Percentiles rank a stretch among this genome's conserved stretches.
phyloP scores from a whole-genome alignment of 2,329 filamentous ascomycete genomes.

The Aureobasidium subglaciale region DNA sequence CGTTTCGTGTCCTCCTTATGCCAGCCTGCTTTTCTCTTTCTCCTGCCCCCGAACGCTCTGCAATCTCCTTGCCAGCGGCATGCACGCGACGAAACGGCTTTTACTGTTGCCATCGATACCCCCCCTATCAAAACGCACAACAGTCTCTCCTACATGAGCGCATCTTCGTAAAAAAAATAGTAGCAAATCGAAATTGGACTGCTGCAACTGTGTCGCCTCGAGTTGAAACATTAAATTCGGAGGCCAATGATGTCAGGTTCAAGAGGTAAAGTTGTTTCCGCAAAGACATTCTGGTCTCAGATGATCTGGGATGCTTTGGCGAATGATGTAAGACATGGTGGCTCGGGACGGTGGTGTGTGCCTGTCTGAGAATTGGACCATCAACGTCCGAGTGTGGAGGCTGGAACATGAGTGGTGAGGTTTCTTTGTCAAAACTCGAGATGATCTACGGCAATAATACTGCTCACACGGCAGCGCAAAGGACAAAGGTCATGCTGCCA shows the following conservation, averaged over 20 bases:
- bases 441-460: too few relatives aligned
- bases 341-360: too few relatives aligned
- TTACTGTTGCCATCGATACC: constrained; percentile 8
- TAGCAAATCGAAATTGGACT: not conserved
- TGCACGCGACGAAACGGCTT: not conserved
- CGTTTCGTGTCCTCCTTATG: not conserved
- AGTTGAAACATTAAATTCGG: too few relatives aligned
- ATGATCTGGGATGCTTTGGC: too few relatives aligned
- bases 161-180: not conserved
- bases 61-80: constrained; percentile 2
- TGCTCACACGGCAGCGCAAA: too few relatives aligned
- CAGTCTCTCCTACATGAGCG: not conserved
- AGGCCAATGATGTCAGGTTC: not conserved
- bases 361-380: not conserved
- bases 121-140: not conserved
- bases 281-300: too few relatives aligned
- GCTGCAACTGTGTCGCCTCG: too few relatives aligned
- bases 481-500: too few relatives aligned
- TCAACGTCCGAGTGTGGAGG: not conserved
- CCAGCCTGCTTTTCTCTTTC: not conserved
- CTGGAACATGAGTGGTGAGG: not conserved
- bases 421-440: not conserved
- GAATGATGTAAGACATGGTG: too few relatives aligned
- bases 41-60: not conserved
- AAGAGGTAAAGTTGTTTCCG: too few relatives aligned